Base-by-base conservation (phyloP, 2,329 filamentous ascomycete species). In the Diaporthe sp. region DNA sequence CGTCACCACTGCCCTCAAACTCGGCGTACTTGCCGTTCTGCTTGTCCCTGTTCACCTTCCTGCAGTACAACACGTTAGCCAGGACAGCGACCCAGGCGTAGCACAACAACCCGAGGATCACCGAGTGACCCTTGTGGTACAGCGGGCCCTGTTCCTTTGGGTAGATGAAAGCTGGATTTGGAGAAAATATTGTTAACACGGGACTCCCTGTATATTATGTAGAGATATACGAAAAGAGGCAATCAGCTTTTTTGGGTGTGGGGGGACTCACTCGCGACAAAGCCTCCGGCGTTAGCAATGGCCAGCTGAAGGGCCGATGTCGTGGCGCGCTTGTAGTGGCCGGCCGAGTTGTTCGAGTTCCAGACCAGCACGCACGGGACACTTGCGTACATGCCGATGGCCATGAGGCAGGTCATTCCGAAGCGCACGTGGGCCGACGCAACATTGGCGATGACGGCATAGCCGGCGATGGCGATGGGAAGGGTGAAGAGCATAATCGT, bases 281-380 rank as follows among this genome's bases (percentile, higher is more conserved):
- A 93, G 0, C 92, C 92, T 61, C 92, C 92, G 10, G 88, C 89
- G 77, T 94, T 94, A 0, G 92, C 92, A 78, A 94, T 90, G 1
- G 89, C 89, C 37, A 94, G 85, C 81, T 94, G 92, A 78, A 94
- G 79, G 0, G 89, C 92, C 1, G 89, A 90, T 0, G 92, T 92
- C 0, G 92, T 94, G 0, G 93, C 92, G 19, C 92, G 85, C 81
- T 94, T 94, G 80, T 94, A 94, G 80, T 94, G 92, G 0, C 90
- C 91, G 0, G 92, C 91, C 0, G 89, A 91, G 80, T 94, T 94
- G 80, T 93, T 93, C 2, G 90, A 89, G 77, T 92, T 89, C 92
- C 92, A 94, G 1, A 89, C 91, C 13, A 94, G 83, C 4, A 93
- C 88, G 25, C 88, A 89, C 0, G 92, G 92, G 0, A 93, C 90